Base-by-base conservation (phyloP, 306 rosid species). In the Sechiopsis laciniata region DNA sequence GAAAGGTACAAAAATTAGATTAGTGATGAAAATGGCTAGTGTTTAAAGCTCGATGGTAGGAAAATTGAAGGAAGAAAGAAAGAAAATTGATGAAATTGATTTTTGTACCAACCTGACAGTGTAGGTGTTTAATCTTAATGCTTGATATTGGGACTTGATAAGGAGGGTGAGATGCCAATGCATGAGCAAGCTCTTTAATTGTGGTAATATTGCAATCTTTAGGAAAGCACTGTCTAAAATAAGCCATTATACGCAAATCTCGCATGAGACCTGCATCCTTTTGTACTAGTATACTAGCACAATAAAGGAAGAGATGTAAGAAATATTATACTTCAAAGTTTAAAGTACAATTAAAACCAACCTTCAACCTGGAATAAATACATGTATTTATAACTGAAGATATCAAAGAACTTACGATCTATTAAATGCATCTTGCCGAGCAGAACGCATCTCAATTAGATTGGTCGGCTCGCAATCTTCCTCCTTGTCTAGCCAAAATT, bases 371-470 rank as follows among this genome's bases (percentile, higher is more conserved):
- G 35, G n/a, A 45, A 26, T 10, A 19, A 66, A 51, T 14, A 50
- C 12, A 71, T 71, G 19, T 22, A 8, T 14, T 45, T 10, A 6
- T 17, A 62, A 62, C 72, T 46, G 60, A 51, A 56, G 45, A 62
- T 35, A 12, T 53, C 29, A 42, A 53, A 37, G 57, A 74, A 74
- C 97, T 90, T 89, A 94, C 97, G 92, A 81, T 85, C 90, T 84
- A 78, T 87, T 85, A 75, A 76, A 75, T 22, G 85, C 85, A 76
- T 94, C 97, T 65, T 73, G 90, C 75, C 77, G 88, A 87, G 96
- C 96, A 52, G 97, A 81, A 67, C 67, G 77, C 71, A 90, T 87
- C 82, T 89, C 96, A 21, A 91, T 89, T 74, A 90, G 79, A 82
- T 85, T 86, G 21, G 73, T 21, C 58, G 69, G 72, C 75, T 56